A percentile compares a stretch with the other conserved stretches of the same genome.
These are phyloP conservation scores for Aspergillus clavatus DNA, from an alignment of 2,329 filamentous ascomycete species.

Conservation along the genomic window DNA sequence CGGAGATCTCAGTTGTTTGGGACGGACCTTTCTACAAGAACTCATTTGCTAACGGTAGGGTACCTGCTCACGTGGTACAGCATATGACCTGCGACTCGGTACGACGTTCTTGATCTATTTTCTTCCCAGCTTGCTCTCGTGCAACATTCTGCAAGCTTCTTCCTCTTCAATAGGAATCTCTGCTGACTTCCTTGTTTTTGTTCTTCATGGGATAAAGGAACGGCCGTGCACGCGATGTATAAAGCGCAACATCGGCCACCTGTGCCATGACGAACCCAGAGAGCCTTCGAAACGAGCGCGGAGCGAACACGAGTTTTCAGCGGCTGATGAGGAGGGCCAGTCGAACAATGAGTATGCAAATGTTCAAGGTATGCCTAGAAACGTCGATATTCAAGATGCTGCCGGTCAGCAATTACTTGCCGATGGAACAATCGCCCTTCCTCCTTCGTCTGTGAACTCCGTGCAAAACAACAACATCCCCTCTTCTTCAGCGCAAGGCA, in stretches of 20 bases:
- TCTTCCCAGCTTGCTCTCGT: slow-evolving; percentile 17
- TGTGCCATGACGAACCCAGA: slow-evolving; percentile 96
- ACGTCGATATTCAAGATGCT: slow-evolving; percentile 56
- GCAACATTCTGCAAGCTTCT: slow-evolving; percentile 19
- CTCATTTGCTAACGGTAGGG: slow-evolving; percentile 45
- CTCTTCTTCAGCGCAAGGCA: slow-evolving; percentile 62
- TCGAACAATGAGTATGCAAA: slow-evolving; percentile 42
- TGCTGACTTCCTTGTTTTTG: slow-evolving; percentile 35
- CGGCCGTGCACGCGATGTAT: slow-evolving; percentile 95
- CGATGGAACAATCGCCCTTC: slow-evolving; percentile 45
- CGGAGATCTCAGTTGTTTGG: slow-evolving; percentile 14
- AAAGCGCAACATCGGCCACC: slow-evolving; percentile 96
- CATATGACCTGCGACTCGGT: slow-evolving; percentile 92
- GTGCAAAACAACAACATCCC: slow-evolving; percentile 61
- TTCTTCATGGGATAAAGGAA: slow-evolving; percentile 55
- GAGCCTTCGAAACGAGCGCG: slow-evolving; percentile 81
- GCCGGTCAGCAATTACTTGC: slow-evolving; percentile 40
- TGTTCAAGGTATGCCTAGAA: slow-evolving; percentile 47
- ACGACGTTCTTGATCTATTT: slow-evolving; percentile 42
- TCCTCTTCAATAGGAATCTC: slow-evolving; percentile 7
- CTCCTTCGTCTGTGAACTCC: slow-evolving; percentile 48
- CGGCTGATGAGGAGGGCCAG: slow-evolving; percentile 56
- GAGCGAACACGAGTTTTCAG: slow-evolving; percentile 53
- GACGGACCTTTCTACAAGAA: slow-evolving; percentile 13
- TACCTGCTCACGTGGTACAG: slow-evolving; percentile 49